Conservation (phyloP, 129 eudicot species). For the Centella asiatica region DNA sequence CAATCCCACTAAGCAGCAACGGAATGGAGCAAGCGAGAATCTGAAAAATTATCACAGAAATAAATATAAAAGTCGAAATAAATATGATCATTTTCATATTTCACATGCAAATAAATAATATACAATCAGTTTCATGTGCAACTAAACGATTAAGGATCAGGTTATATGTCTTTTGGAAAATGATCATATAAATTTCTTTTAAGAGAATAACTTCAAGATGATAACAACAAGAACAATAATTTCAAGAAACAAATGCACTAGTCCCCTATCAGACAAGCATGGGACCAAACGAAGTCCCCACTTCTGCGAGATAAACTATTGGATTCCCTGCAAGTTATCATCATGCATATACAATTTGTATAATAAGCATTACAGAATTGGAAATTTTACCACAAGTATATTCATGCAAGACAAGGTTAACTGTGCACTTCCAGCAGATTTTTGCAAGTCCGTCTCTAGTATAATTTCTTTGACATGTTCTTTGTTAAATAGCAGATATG, state of each 20-base stretch:
- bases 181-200: neutral
- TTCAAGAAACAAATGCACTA: no score
- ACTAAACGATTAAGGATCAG: no score
- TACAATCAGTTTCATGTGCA: neutral
- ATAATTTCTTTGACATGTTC: constrained; percentile 85
- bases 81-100: neutral
- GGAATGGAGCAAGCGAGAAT: constrained; percentile 77
- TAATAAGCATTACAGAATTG: constrained; percentile 1
- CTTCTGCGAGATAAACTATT: no score
- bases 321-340: no score
- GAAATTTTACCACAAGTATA: constrained; percentile 61
- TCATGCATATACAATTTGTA: neutral
- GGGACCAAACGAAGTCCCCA: neutral
- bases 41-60: constrained; percentile 30
- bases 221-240: no score
- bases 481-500: constrained; percentile 71
- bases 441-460: constrained; percentile 43
- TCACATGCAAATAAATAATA: neutral
- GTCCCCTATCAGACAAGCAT: neutral
- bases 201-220: no score
- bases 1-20: constrained; percentile 62
- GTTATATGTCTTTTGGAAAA: neutral
- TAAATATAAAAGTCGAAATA: neutral
- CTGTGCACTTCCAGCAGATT: constrained; percentile 45
- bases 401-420: constrained; percentile 65